These are phyloP conservation scores for Aspergillus pseudoglaucus DNA, from an alignment of 2,329 filamentous ascomycete species.

Conservation along the genomic window DNA sequence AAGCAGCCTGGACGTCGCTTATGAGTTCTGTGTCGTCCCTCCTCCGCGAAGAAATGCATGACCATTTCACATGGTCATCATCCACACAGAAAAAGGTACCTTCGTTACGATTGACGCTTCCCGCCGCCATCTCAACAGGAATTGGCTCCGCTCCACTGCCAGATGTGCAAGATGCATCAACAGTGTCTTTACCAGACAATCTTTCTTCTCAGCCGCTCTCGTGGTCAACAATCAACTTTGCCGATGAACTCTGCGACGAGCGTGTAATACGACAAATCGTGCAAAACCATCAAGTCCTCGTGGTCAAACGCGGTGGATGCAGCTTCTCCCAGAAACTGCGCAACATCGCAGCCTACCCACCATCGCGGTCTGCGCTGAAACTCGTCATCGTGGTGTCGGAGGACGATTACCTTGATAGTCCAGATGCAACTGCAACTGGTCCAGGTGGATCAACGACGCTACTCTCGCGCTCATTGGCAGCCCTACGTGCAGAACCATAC, in stretches of 20 bases:
- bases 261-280: conserved; percentile 48
- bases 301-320: conserved; percentile 76
- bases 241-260: conserved; percentile 59
- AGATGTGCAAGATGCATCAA: conserved; percentile 52
- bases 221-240: conserved; percentile 67
- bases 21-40: conserved; percentile 47
- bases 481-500: conserved; percentile 29
- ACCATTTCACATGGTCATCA: not conserved
- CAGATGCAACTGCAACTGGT: conserved; percentile 16
- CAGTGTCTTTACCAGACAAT: conserved; percentile 28
- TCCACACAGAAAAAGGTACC: conserved; percentile 24
- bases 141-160: conserved; percentile 61
- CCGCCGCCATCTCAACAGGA: conserved; percentile 46
- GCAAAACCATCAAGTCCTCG: conserved; percentile 64
- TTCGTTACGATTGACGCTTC: conserved; percentile 35
- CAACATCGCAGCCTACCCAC: conserved; percentile 73
- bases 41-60: conserved; percentile 38
- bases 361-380: conserved; percentile 58
- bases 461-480: conserved; percentile 30
- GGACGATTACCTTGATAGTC: conserved; percentile 41
- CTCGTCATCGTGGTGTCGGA: conserved; percentile 72
- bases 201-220: conserved; percentile 46
- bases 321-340: conserved; percentile 75
- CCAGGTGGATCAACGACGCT: conserved; percentile 12
- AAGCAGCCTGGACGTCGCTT: conserved; percentile 40